Percentiles rank a stretch among this genome's conserved stretches.
These are phyloP conservation scores for Ascochyta koolunga DNA, from an alignment of 2,329 filamentous ascomycete species.

Conservation along the genomic window DNA sequence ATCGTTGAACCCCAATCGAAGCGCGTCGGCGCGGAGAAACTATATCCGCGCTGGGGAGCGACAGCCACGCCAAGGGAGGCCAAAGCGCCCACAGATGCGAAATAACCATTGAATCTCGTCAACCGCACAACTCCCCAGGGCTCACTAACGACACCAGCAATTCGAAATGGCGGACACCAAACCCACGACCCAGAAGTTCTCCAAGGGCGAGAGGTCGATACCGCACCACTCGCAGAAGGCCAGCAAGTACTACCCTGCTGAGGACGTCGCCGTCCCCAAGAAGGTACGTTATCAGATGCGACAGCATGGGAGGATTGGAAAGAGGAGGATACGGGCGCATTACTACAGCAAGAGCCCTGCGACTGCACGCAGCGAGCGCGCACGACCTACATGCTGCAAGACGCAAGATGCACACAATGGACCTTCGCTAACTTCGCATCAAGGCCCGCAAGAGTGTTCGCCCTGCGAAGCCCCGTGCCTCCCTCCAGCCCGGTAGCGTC, in stretches of 20 bases:
- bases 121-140: slow-evolving; percentile 19
- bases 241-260: slow-evolving; percentile 98
- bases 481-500: slow-evolving; percentile 91
- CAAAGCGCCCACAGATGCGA: too few species aligned
- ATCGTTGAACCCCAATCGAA: too few species aligned
- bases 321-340: slow-evolving; percentile 21
- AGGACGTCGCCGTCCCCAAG: slow-evolving; percentile 86
- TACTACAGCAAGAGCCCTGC: slow-evolving; percentile 7
- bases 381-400: slow-evolving; percentile 4
- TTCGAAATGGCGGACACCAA: slow-evolving; percentile 69
- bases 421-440: slow-evolving; percentile 36
- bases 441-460: slow-evolving; percentile 95
- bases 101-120: too few species aligned
- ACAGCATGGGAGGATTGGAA: slow-evolving; percentile 20
- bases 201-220: slow-evolving; percentile 92
- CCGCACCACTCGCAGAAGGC: slow-evolving; percentile 89
- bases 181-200: slow-evolving; percentile 84
- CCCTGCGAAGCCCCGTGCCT: slow-evolving; percentile 83
- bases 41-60: too few species aligned
- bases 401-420: slow-evolving; percentile 7
- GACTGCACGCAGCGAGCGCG: slow-evolving; percentile 10
- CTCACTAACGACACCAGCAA: slow-evolving; percentile 47
- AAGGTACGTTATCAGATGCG: slow-evolving; percentile 74
- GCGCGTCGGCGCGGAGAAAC: too few species aligned
- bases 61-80: too few species aligned